These are phyloP conservation scores for Reutealis trisperma DNA, from an alignment of 345 rosid species.

Conservation along the genomic window DNA sequence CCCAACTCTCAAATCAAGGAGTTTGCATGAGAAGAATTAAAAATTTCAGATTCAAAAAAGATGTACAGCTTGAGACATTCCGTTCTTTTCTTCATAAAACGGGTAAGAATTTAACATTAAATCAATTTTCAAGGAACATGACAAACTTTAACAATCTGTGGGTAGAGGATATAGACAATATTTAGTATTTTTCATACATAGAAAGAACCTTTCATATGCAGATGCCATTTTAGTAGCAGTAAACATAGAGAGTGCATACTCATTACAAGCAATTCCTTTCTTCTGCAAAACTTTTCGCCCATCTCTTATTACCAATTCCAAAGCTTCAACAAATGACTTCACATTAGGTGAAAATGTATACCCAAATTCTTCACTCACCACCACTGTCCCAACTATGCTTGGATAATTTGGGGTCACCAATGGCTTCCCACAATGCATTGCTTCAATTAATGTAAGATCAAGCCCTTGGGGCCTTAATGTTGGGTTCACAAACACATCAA, in stretches of 20 bases:
- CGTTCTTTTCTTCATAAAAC: no score
- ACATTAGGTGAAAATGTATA: constrained; percentile 72
- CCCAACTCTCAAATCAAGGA: no score
- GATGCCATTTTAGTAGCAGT: constrained; percentile 71
- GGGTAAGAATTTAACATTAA: no score
- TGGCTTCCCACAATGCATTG: constrained; percentile 75
- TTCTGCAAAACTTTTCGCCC: constrained; percentile 45
- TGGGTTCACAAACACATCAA: constrained; percentile 73
- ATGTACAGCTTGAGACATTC: no score
- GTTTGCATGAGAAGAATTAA: no score
- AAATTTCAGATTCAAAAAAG: no score
- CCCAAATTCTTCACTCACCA: constrained; percentile 51
- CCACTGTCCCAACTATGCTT: constrained; percentile 67
- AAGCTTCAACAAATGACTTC: constrained; percentile 54
- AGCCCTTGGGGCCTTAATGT: constrained; percentile 74
- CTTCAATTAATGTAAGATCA: constrained; percentile 66
- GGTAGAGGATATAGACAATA: constrained; percentile 65
- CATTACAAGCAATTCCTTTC: constrained; percentile 55
- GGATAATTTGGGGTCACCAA: constrained; percentile 67
- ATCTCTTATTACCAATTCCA: constrained; percentile 51
- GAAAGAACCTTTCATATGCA: constrained; percentile 75
- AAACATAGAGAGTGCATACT: constrained; percentile 51
- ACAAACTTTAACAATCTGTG: constrained; percentile 35
- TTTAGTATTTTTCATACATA: constrained; percentile 62
- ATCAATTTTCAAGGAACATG: no score